A percentile compares a stretch with the other conserved stretches of the same genome.
phyloP scores from a whole-genome alignment of 768 basidiomycete species.

The Collybia nuda region DNA sequence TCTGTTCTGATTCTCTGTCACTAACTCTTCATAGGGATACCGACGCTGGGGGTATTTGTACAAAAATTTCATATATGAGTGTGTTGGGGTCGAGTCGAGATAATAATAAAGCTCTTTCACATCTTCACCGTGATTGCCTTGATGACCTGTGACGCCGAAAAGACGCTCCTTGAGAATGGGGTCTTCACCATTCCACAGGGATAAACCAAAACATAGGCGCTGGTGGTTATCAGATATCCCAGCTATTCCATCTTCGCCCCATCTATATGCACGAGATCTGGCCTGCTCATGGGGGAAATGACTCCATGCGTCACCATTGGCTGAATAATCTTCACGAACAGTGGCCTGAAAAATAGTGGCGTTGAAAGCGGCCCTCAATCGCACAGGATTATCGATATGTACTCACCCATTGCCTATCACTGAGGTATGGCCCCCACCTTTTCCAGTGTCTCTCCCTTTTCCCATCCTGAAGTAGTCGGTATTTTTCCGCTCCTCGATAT shows the following conservation, averaged over 20 bases:
- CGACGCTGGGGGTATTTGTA: slow-evolving; percentile 97
- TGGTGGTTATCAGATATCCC: slow-evolving; percentile 98
- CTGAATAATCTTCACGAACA: slow-evolving; percentile 97
- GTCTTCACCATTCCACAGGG: slow-evolving; percentile 94
- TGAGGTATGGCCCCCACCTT: slow-evolving; percentile 97
- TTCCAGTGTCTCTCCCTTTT: slow-evolving; percentile 91
- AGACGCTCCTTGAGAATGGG: slow-evolving; percentile 95
- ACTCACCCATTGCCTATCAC: slow-evolving; percentile 95
- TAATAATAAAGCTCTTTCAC: slow-evolving; percentile 99
- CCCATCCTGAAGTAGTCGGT: slow-evolving; percentile 83
- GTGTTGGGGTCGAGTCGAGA: slow-evolving; percentile 96
- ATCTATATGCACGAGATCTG: slow-evolving; percentile 91
- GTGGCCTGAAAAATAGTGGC: slow-evolving; percentile 65
- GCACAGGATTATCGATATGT: neutral
- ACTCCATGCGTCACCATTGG: slow-evolving; percentile 92
- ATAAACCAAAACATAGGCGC: slow-evolving; percentile 85
- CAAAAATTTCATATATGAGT: slow-evolving; percentile 99
- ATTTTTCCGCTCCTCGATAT: slow-evolving; percentile 81
- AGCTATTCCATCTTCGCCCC: slow-evolving; percentile 98
- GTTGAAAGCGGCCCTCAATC: slow-evolving; percentile 10
- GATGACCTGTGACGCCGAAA: slow-evolving; percentile 94
- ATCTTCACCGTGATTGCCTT: slow-evolving; percentile 99
- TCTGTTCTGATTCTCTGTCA: slow-evolving; percentile 79
- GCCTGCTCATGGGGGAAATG: slow-evolving; percentile 95
- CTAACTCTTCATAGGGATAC: slow-evolving; percentile 94